Evolutionary conservation across 345 rosid genomes (phyloP), one percentile per base, ranked within the genome.

Genomic region (Limnanthes douglasii): DNA sequence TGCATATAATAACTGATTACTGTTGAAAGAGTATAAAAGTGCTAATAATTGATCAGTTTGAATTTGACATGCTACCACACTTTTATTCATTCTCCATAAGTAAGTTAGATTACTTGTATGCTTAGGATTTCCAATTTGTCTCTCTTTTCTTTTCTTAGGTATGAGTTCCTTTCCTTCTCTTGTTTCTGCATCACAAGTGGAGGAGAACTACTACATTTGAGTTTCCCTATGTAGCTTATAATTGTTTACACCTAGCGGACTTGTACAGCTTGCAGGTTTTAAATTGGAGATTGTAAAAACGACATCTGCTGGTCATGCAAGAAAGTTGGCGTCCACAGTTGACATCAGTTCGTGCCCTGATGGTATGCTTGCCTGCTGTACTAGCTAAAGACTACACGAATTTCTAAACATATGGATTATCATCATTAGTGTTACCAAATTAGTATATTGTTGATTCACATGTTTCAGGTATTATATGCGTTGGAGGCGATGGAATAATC

Each of bases 401-500:
- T n/a, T n/a, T n/a, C n/a, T n/a, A n/a, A n/a, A n/a, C n/a, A n/a
- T n/a, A n/a, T n/a, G n/a, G n/a, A n/a, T n/a, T n/a, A n/a, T n/a
- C n/a, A n/a, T n/a, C n/a, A n/a, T n/a, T n/a, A n/a, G n/a, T n/a
- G n/a, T n/a, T 44, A 27, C 46, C 20, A 2, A 26, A 26, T 6
- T 15, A 15, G 31, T 48, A 24, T 37, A 29, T 46, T 38, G 20
- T 46, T 22, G 15, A 15, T 36, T 48, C 32, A 46, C 16, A 35
- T 51, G 19, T 10, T 32, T 48, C 70, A 90, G 98, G 98, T 30
- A 90, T 90, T 24, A 84, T 90, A 15, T 90, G 98, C 26, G 78
- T 90, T 35, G 98, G 98, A 23, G 98, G 98, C 44, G 98, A 90
- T 51, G 98, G 98, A 38, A 80, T 90, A 51, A 82, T 90, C 54